phyloP scores from a whole-genome alignment of 208 protist species.

The Trypanosoma congolense region DNA sequence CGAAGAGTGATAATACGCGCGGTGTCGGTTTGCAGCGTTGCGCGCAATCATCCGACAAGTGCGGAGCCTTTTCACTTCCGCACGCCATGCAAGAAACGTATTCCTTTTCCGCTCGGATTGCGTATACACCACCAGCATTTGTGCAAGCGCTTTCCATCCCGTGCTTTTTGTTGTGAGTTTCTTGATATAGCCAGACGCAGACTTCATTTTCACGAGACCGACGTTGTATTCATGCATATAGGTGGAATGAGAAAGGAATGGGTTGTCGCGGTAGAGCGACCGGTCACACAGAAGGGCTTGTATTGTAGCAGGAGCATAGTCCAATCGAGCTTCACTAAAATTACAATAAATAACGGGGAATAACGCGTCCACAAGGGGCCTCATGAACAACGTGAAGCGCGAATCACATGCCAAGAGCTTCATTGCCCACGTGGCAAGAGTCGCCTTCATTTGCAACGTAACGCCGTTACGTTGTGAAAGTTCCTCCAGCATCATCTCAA shows the following conservation, averaged over 20 bases:
- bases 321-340: constrained; percentile 39
- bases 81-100: constrained; percentile 61
- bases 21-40: constrained; percentile 30
- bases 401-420: constrained; percentile 41
- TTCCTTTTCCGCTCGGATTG: constrained; percentile 12
- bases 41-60: constrained; percentile 32
- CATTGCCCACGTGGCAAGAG: constrained; percentile 69
- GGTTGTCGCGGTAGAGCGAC: constrained; percentile 52
- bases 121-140: constrained; percentile 30
- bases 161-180: constrained; percentile 39
- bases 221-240: constrained; percentile 61
- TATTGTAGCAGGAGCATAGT: constrained; percentile 42
- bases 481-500: constrained; percentile 71
- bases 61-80: constrained; percentile 26
- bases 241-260: constrained; percentile 82
- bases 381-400: constrained; percentile 26
- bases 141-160: constrained; percentile 31
- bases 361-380: constrained; percentile 38
- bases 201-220: constrained; percentile 23
- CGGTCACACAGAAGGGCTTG: constrained; percentile 45
- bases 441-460: constrained; percentile 34
- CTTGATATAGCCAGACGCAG: constrained; percentile 35
- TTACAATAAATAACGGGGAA: constrained; percentile 72
- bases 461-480: constrained; percentile 26
- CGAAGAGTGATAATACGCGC: constrained; percentile 21